phyloP scores from a whole-genome alignment of 345 rosid species.

The Acer saccharum region DNA sequence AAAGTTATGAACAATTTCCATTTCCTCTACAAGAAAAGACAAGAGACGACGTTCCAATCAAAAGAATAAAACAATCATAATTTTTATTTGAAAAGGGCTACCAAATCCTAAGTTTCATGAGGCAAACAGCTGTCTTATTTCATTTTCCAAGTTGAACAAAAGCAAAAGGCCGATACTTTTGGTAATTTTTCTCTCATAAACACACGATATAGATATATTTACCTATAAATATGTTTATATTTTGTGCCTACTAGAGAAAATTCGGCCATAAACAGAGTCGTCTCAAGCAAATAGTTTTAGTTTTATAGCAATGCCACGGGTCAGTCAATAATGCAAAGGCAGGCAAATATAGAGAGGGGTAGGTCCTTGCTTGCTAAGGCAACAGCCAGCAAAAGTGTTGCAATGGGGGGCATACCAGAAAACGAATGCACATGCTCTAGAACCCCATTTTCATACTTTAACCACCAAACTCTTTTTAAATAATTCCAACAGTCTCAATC shows the following conservation, averaged over 20 bases:
- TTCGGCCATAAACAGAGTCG: not conserved
- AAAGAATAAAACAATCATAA: not conserved
- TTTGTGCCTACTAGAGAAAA: too few species aligned
- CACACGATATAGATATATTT: too few species aligned
- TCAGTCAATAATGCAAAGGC: not conserved
- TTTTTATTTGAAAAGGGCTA: not conserved
- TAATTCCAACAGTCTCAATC: conserved; percentile 16
- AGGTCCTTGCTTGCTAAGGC: conserved; percentile 24
- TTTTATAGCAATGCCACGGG: not conserved
- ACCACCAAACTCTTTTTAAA: conserved; percentile 1
- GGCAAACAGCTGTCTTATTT: conserved; percentile 15
- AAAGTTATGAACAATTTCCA: not conserved
- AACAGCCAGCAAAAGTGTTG: conserved; percentile 27
- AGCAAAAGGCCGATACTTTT: not conserved
- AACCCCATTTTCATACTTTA: conserved; percentile 13
- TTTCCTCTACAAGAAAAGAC: not conserved
- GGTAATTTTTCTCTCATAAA: too few species aligned
- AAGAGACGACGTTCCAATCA: not conserved
- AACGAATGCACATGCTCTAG: conserved; percentile 34
- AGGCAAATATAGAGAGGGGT: not conserved
- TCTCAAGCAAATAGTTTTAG: not conserved
- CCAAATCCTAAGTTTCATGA: conserved; percentile 11
- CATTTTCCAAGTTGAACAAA: conserved; percentile 11
- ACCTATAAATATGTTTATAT: too few species aligned
- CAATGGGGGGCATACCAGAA: conserved; percentile 1